Evolutionary conservation across 2,329 filamentous ascomycete genomes (phyloP), one percentile per base, ranked within the genome.

Genomic region (Fusarium odoratissimum): DNA sequence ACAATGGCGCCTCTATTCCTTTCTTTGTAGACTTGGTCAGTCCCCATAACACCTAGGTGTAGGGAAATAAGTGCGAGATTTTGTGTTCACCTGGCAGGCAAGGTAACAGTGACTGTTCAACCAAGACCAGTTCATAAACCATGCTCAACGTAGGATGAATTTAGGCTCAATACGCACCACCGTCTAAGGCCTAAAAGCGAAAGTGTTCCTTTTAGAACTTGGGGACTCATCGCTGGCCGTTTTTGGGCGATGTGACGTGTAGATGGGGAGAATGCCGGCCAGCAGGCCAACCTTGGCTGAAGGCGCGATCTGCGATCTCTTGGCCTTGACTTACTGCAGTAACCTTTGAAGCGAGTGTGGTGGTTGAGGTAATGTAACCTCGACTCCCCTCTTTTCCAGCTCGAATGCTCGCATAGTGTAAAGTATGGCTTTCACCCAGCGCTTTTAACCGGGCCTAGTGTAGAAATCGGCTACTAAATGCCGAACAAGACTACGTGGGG

Each of bases 41-140:
- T 13, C 3, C 4, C 30, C 0, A 5, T 8, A 16, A 0, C 30
- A 16, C 7, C 5, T 4, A 17, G 10, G 10, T 30, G 12, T 3
- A 33, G 0, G 7, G 5, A 6, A 0, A 33, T 4, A 6, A 5
- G 10, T 7, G 23, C 4, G 4, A 51, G 1, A 25, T 2, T 35
- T 4, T 8, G 4, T 13, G 5, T 23, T 51, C 3, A 9, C 3
- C 3, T 5, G 3, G 11, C 5, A 25, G 17, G 3, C 9, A 21
- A 38, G 8, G 3, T 12, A 19, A 17, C 19, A 38, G 17, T 5
- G 8, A 21, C 31, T 7, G 48, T 35, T 14, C 25, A 4, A 7
- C 4, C 19, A 6, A 1, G 2, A 16, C 12, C 6, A 51, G 3
- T 6, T 19, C 31, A 25, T 14, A 25, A 19, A 14, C 8, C 2